Evolutionary conservation across 2,329 filamentous ascomycete genomes (phyloP).

Genomic region (Dendrostoma leiphaemia): DNA sequence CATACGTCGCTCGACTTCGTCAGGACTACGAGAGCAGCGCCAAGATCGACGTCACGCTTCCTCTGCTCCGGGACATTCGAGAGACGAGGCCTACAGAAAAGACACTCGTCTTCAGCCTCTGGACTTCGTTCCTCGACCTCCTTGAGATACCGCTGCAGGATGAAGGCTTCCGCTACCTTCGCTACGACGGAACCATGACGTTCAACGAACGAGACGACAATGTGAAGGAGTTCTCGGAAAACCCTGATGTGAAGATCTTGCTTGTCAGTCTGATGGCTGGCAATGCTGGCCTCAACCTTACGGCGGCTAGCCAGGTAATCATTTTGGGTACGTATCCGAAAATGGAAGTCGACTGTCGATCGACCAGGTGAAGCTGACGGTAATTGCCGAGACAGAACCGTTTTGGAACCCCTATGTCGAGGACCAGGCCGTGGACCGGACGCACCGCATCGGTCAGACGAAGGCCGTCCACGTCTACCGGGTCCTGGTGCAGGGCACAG

Average conservation of each 20-base stretch:
- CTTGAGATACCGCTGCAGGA: conserved; percentile 30
- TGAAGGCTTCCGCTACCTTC: conserved; percentile 25
- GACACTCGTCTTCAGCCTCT: conserved; percentile 32
- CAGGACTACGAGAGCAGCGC: conserved; percentile 29
- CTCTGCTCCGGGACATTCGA: conserved; percentile 26
- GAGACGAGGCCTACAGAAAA: conserved; percentile 26
- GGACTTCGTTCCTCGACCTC: conserved; percentile 32
- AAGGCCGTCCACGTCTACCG: conserved; percentile 73
- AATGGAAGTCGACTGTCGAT: too few species aligned
- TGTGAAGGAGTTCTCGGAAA: conserved; percentile 60
- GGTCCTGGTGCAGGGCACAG: conserved; percentile 69
- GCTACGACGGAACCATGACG: conserved; percentile 31
- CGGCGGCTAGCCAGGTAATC: conserved; percentile 76
- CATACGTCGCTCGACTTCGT: conserved; percentile 25
- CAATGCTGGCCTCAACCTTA: conserved; percentile 80
- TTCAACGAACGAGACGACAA: conserved; percentile 54
- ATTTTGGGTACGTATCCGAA: too few species aligned
- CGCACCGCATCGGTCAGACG: conserved; percentile 78
- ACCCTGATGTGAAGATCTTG: conserved; percentile 57
- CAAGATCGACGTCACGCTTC: conserved; percentile 30
- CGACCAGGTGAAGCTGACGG: too few species aligned
- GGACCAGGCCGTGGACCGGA: conserved; percentile 83
- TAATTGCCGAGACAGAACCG: too few species aligned
- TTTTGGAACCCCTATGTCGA: conserved; percentile 92
- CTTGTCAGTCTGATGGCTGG: conserved; percentile 74